Evolutionary conservation across 805 yeast species (phyloP).

Genomic region (Tetrapisispora iriomotensis): DNA sequence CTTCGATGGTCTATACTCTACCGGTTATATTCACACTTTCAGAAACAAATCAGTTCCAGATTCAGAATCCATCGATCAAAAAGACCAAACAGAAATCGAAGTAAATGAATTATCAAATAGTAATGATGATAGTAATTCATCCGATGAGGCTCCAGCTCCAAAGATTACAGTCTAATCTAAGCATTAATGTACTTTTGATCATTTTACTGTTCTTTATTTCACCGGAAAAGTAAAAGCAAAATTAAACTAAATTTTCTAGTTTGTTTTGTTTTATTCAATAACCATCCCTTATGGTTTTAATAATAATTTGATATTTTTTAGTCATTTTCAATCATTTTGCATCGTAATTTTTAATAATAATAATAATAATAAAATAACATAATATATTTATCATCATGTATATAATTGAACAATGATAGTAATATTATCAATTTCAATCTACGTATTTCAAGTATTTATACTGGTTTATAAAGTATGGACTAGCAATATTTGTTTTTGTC

Average conservation of each 20-base stretch:
- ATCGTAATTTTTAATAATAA: conserved; percentile 2
- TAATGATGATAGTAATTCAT: conserved; percentile 3
- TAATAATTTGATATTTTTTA: background rate
- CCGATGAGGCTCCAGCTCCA: conserved; percentile 1
- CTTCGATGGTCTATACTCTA: conserved; percentile 3
- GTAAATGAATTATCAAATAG: conserved; percentile 2
- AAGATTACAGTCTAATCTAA: too few relatives aligned
- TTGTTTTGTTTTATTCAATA: too few relatives aligned
- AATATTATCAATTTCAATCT: too few relatives aligned
- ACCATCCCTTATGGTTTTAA: too few relatives aligned
- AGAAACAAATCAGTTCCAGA: background rate
- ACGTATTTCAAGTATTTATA: too few relatives aligned
- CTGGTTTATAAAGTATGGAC: too few relatives aligned
- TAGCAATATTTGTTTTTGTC: too few relatives aligned
- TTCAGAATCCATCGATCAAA: conserved; percentile 1
- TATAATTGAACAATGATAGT: too few relatives aligned
- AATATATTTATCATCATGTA: conserved; percentile 1
- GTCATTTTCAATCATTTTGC: conserved; percentile 1
- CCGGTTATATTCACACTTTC: conserved; percentile 2
- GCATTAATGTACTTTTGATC: too few relatives aligned
- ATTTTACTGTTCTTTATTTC: too few relatives aligned
- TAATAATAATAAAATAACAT: background rate
- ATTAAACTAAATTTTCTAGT: too few relatives aligned
- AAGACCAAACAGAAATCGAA: background rate
- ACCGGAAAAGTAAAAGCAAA: too few relatives aligned